Evolutionary conservation across 192 early-diverging fungal genomes (phyloP), one percentile per base, ranked within the genome.

Genomic region (Coemansia sp.): DNA sequence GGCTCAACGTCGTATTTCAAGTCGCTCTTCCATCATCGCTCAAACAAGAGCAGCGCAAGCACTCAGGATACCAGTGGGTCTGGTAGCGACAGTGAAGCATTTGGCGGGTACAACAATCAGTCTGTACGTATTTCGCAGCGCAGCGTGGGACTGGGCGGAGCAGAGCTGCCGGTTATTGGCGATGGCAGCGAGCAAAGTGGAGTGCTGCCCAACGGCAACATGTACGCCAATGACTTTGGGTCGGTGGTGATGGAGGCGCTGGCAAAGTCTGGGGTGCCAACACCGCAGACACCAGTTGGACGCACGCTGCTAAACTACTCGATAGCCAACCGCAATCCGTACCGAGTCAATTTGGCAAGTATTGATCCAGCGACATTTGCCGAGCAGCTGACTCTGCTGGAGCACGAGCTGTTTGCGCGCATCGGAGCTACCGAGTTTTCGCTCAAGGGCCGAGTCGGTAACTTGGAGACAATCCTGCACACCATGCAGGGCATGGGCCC

Each of bases 361-460:
- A 66, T 74, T 23, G 88, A 91, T 55, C 87, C 90, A 2, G 76
- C 79, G 2, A 83, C 82, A 24, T 73, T 92, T 48, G 89, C 91
- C 6, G 82, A 89, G 55, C 89, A 93, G 69, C 65, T 93, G 11
- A 91, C 89, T 2, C 70, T 91, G 1, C 72, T 92, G n/a, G 92
- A 93, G 70, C 89, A 89, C 59, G 74, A 65, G 41, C 62, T 89
- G 24, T 93, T 93, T 68, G 69, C 82, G 38, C 71, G 75, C 38
- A 90, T 92, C 58, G 69, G 70, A 10, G 82, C 86, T 6, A 83
- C 84, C 23, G 90, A 93, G 78, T 83, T 93, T 50, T 84, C 75
- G 60, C 73, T 82, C 37, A 81, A 81, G 57, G 78, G 78, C 11
- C 69, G 78, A 2, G 78, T 81, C 9, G 78, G 78, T 1, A 72